phyloP scores from a whole-genome alignment of 371 early-diverging fungal species.

The Lichtheimia corymbifera region DNA sequence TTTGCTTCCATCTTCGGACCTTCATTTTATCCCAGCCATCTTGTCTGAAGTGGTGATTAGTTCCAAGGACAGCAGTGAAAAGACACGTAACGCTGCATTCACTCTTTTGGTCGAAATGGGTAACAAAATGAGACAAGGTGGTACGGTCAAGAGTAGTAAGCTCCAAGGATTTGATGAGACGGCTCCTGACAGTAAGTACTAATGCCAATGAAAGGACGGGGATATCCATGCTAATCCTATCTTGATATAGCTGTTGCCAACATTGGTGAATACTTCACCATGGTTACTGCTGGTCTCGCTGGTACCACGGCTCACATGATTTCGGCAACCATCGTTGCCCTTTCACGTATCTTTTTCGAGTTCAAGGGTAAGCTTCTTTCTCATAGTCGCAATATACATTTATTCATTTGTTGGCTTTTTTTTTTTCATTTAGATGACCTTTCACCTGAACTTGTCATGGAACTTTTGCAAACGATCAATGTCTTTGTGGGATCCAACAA shows the following conservation, averaged over 20 bases:
- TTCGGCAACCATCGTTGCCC: constrained; percentile 82
- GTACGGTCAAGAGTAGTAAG: constrained; percentile 57
- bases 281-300: constrained; percentile 94
- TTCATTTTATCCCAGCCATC: constrained; percentile 84
- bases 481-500: constrained; percentile 78
- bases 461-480: constrained; percentile 70
- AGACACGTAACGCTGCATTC: constrained; percentile 82
- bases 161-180: constrained; percentile 59
- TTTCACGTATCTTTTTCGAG: constrained; percentile 89
- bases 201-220: too few relatives aligned
- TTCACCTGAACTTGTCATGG: constrained; percentile 58
- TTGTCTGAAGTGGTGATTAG: constrained; percentile 90
- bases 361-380: constrained; percentile 63
- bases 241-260: constrained; percentile 37
- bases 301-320: constrained; percentile 93
- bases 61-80: constrained; percentile 93
- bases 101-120: constrained; percentile 88
- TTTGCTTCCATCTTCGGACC: constrained; percentile 58
- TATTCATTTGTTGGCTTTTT: too few relatives aligned
- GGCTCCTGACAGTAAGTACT: constrained; percentile 42
- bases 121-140: constrained; percentile 81
- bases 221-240: background rate
- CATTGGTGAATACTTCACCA: constrained; percentile 72
- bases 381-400: background rate
- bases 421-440: constrained; percentile 41